Base-by-base conservation (phyloP, 2,329 filamentous ascomycete genomes). In the Lecanosticta acicola region DNA sequence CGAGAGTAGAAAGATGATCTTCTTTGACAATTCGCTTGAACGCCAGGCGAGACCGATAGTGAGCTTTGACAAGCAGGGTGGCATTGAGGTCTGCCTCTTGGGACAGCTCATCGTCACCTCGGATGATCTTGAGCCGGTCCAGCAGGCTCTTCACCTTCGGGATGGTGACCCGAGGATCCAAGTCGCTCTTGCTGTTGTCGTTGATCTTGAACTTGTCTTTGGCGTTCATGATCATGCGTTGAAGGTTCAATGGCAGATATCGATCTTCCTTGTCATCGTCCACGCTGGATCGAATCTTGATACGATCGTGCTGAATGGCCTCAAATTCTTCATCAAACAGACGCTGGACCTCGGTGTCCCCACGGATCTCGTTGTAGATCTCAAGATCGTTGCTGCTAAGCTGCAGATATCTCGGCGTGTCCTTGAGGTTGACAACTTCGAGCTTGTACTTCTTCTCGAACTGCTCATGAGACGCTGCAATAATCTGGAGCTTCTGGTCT, bases 1-100 rank as follows among this genome's bases (percentile, higher is more conserved):
- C 91, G 53, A 95, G 78, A 68, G 88, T 93, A 71, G 87, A 94
- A 56, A 98, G 71, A 10, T 84, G 84, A 63, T 95, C 84, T 57
- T 89, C 79, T 44, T 87, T 83, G 37, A 94, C 90, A 50, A 99
- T 76, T 49, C 89, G 85, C 71, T 95, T 95, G 79, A 89, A 98
- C 0, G 93, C 87, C 46, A 98, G 76, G 42, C 87, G 83, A 26
- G 90, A 94, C 39, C 93, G 85, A 46, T 97, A 70, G 61, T 94
- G 84, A 10, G 87, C 87, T 73, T 96, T 97, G 78, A 96, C 89
- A 9, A 98, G 75, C 47, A 94, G 77, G 0, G 90, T 96, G 3
- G 94, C 87, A 59, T 87, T 96, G 39, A 80, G 71, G 58, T 99
- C 87, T 5, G 91, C 93, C 68, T 98, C 91, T 36, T 72, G 66